Evolutionary conservation across 257 asterid genomes (phyloP), one percentile per base, ranked within the genome.

Genomic region (Solanum neorickii): DNA sequence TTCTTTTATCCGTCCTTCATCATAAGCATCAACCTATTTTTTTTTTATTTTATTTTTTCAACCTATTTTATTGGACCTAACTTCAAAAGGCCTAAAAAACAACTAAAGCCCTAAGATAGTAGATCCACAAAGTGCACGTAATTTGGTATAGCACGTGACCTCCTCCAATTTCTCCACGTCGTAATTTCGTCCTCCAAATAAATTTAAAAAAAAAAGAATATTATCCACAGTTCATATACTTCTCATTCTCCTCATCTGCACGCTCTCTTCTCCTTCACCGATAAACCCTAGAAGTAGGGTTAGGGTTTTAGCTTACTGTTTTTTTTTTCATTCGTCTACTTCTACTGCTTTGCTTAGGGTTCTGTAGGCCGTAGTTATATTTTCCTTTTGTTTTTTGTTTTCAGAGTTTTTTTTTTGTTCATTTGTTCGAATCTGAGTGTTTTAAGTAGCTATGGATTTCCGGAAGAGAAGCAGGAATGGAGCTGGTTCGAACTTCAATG

Each of bases 391-490:
- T 49, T 49, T 49, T 49, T 41, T 72, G 5, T 18, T 23, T 12
- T 3, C 5, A 39, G 52, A 21, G 83, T 76, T 12, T 41, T 76
- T 76, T 42, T 41, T 14, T 3, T 3, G 18, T 12, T 75, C 52
- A 44, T 7, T 76, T 33, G 1, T 77, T 77, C 4, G 41, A 47
- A 77, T 77, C 65, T 77, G 84, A 77, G 65, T 44, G 84, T 42
- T 31, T 33, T 77, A 49, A 25, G 5, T 46, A 44, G 65, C 23
- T 0, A 91, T 91, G 93, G 89, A 89, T 75, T 18, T 86, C 37
- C 90, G 89, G n/a, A 91, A 86, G 84, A 85, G 92, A 76, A 88
- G 46, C 90, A 86, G 91, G 86, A 66, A 59, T 16, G 93, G 88
- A 59, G 87, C 87, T 69, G 85, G 77, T 31, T 5, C 78, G 8